Percentiles rank a stretch among this genome's conserved stretches.
These are phyloP conservation scores for Aureobasidium lini DNA, from an alignment of 2,329 filamentous ascomycete genomes.

Conservation along the genomic window DNA sequence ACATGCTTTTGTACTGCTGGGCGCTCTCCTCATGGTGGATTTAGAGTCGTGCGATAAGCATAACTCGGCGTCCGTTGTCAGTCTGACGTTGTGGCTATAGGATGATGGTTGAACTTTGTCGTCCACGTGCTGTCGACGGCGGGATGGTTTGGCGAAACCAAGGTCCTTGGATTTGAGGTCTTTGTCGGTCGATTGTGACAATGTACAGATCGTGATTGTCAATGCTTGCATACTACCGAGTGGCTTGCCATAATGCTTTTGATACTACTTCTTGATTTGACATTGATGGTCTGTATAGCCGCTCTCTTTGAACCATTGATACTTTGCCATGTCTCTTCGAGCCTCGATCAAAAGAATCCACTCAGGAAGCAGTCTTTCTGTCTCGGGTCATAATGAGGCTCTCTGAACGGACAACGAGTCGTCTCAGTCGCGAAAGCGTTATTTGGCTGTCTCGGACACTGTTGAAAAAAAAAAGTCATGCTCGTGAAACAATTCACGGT, in stretches of 20 bases:
- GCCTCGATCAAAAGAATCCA: background rate
- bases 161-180: background rate
- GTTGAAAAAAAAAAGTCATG: background rate
- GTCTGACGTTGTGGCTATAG: conserved; percentile 4
- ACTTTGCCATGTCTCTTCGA: background rate
- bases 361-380: background rate
- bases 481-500: background rate
- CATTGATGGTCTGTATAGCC: background rate
- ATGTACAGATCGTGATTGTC: background rate
- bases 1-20: background rate
- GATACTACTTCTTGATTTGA: background rate
- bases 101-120: background rate
- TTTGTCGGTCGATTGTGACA: background rate
- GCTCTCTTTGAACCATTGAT: background rate
- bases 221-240: conserved; percentile 5
- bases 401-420: background rate
- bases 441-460: conserved; percentile 2
- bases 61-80: conserved; percentile 4
- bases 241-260: background rate
- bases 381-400: conserved; percentile 1
- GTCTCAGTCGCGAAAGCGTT: background rate
- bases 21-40: background rate
- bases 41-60: conserved; percentile 8
- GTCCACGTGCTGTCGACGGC: background rate
- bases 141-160: background rate